These are phyloP conservation scores for Mycosphaerella sp. DNA, from an alignment of 2,329 filamentous ascomycete species.

Conservation along the genomic window DNA sequence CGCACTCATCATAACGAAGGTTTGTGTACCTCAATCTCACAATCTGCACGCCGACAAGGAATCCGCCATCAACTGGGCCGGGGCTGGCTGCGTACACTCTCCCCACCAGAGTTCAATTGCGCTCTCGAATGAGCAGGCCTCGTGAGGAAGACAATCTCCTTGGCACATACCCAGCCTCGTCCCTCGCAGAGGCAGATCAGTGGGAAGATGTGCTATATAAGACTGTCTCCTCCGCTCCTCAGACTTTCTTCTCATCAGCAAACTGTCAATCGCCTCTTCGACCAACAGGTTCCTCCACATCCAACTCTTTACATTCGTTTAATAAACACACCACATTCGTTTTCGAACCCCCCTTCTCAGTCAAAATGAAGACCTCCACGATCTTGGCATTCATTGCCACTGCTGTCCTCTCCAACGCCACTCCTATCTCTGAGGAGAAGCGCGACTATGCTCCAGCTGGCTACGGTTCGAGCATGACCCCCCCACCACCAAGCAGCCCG, in stretches of 20 bases:
- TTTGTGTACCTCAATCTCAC: neutral
- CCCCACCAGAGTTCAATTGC: slow-evolving; percentile 14
- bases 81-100: slow-evolving; percentile 1
- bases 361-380: slow-evolving; percentile 13
- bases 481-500: too few species aligned
- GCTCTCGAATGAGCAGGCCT: slow-evolving; percentile 13
- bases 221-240: neutral
- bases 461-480: neutral
- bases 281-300: slow-evolving; percentile 12
- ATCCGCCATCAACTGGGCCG: slow-evolving; percentile 1
- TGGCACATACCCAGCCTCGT: slow-evolving; percentile 7
- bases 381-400: slow-evolving; percentile 13
- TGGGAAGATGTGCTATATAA: slow-evolving; percentile 11
- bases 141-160: slow-evolving; percentile 10
- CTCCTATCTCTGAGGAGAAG: slow-evolving; percentile 9
- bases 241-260: slow-evolving; percentile 7
- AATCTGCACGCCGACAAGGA: slow-evolving; percentile 2
- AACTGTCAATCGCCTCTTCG: slow-evolving; percentile 12
- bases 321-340: slow-evolving; percentile 6
- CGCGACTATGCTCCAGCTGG: neutral
- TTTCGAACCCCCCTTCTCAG: neutral
- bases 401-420: slow-evolving; percentile 11
- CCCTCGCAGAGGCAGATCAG: slow-evolving; percentile 4
- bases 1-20: neutral
- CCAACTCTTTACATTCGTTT: slow-evolving; percentile 18